Base-by-base conservation (phyloP, 768 basidiomycete species). In the Phanerochaete sordida region DNA sequence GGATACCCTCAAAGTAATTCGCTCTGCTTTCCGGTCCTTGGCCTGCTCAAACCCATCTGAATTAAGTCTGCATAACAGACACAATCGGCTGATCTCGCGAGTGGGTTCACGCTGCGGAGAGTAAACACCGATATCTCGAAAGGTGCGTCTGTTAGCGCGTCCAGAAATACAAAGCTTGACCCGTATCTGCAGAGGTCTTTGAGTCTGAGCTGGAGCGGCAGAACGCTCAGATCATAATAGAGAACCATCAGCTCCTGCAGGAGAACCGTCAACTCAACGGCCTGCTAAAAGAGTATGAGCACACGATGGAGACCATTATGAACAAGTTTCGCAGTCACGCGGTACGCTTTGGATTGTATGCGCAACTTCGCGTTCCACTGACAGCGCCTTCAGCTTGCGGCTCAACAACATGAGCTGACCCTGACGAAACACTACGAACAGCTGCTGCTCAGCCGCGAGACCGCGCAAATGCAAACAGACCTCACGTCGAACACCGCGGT, bases 261-360 rank as follows among this genome's bases (percentile, higher is more conserved):
- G 97, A 99, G 75, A 98, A 99, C 78, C 95, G 92, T 72, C 96
- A 98, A 69, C 81, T 98, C 30, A 88, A 88, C 64, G 66, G 84
- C 27, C 79, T 99, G 27, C 78, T 98, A 58, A 95, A 95, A 69
- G 97, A 99, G 73, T 96, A 98, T 70, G 95, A 98, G 72, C 79
- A 80, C 56, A 97, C 95, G 2, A 82, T 99, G 79, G 95, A 98
- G 67, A 95, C 87, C 28, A 91, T 98, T 70, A 98, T 99, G 97
- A 76, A 86, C 54, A 98, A 98, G 75, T 98, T 98, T 72, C 83
- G 95, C 60, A 88, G 87, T 60, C 90, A 98, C 69, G 87, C 93
- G 13, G 95, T 96, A 67, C 68, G 92, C 81, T 21, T 49, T 24
- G 28, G 19, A 44, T 50, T 15, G 4, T 60, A 47, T 55, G 45